These are phyloP conservation scores for Scheffersomyces stipitis DNA, from an alignment of 805 yeast genomes.

Conservation along the genomic window DNA sequence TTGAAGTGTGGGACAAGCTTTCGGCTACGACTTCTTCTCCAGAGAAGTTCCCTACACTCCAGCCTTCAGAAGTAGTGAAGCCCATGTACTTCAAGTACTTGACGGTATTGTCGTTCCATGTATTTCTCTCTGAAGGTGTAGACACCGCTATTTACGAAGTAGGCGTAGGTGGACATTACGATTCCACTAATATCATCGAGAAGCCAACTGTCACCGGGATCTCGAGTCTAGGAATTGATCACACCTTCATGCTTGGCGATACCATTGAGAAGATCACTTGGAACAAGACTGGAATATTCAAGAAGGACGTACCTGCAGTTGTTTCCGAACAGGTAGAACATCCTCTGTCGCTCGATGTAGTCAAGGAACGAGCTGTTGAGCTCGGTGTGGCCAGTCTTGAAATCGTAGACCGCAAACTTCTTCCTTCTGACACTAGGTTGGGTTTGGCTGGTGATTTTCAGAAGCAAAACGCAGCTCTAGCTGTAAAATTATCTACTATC, in stretches of 20 bases:
- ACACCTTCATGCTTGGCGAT: constrained; percentile 79
- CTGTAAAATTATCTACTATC: constrained; percentile 64
- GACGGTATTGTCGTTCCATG: constrained; percentile 87
- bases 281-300: constrained; percentile 95
- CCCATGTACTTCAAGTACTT: constrained; percentile 93
- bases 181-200: constrained; percentile 87
- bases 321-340: constrained; percentile 56
- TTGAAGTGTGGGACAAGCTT: constrained; percentile 88
- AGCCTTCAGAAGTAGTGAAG: constrained; percentile 67
- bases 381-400: constrained; percentile 44
- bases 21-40: constrained; percentile 56
- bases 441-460: constrained; percentile 89
- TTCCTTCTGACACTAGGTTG: constrained; percentile 42
- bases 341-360: constrained; percentile 52
- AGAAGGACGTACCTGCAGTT: constrained; percentile 62
- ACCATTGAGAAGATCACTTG: constrained; percentile 90
- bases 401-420: constrained; percentile 49
- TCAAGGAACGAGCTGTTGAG: constrained; percentile 70
- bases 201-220: constrained; percentile 85
- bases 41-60: constrained; percentile 57
- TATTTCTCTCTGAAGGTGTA: constrained; percentile 84
- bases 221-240: constrained; percentile 87
- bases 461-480: constrained; percentile 80
- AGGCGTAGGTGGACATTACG: constrained; percentile 97
- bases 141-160: constrained; percentile 95